Conservation (phyloP, 768 basidiomycete species). For the Crepidotus variabilis region DNA sequence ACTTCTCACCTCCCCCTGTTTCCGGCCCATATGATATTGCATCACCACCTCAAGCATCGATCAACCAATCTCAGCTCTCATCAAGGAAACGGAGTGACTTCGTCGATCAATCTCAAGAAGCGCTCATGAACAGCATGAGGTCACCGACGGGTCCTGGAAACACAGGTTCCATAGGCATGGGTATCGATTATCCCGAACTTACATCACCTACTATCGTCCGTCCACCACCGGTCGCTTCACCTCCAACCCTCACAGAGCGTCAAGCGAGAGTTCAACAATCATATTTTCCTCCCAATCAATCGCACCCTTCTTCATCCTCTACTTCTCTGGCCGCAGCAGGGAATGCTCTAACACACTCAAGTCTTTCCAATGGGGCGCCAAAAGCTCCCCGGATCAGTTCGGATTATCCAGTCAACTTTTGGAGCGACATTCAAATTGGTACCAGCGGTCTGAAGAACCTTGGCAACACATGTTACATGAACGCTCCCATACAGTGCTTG, state of each 20-base stretch:
- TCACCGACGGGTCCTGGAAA: constrained; percentile 2
- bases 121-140: constrained; percentile 25
- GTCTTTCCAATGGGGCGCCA: constrained; percentile 26
- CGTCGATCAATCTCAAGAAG: constrained; percentile 73
- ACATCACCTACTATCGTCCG: constrained; percentile 57
- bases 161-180: constrained; percentile 6
- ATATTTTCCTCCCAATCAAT: constrained; percentile 35
- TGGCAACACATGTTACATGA: constrained; percentile 99
- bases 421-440: constrained; percentile 77
- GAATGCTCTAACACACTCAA: constrained; percentile 5
- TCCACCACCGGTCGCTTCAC: constrained; percentile 76
- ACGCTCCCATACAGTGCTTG: constrained; percentile 94
- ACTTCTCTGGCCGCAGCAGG: constrained; percentile 10
- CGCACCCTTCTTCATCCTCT: constrained; percentile 26
- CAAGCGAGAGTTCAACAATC: constrained; percentile 49
- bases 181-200: constrained; percentile 77
- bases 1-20: constrained; percentile 37
- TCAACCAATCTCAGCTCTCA: constrained; percentile 62
- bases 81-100: constrained; percentile 77
- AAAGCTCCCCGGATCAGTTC: constrained; percentile 64
- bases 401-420: constrained; percentile 82
- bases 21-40: constrained; percentile 39
- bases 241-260: constrained; percentile 58
- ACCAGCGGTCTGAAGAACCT: constrained; percentile 90
- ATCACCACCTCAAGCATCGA: constrained; percentile 81